Conservation (phyloP, 2,329 filamentous ascomycete species). For the Aspergillus sp. region DNA sequence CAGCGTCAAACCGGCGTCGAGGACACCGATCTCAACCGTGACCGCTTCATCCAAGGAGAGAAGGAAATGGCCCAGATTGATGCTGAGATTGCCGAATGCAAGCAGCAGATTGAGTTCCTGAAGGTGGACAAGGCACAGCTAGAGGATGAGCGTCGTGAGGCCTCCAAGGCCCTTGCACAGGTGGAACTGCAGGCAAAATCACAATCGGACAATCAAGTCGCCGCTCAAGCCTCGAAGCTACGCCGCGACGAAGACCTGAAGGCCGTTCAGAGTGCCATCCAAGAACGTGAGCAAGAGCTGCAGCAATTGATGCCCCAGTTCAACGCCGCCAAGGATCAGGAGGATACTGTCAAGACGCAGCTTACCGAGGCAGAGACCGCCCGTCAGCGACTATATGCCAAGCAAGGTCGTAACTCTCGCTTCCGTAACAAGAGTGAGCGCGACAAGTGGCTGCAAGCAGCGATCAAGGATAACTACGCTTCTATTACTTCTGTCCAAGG, state of each 20-base stretch:
- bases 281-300: slow-evolving; percentile 74
- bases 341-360: slow-evolving; percentile 68
- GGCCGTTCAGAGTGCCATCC: slow-evolving; percentile 72
- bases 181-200: slow-evolving; percentile 82
- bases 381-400: slow-evolving; percentile 79
- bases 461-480: slow-evolving; percentile 77
- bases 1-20: slow-evolving; percentile 80
- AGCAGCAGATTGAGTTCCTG: slow-evolving; percentile 80
- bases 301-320: slow-evolving; percentile 74
- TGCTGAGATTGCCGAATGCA: slow-evolving; percentile 74
- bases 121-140: slow-evolving; percentile 82
- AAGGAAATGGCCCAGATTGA: slow-evolving; percentile 76
- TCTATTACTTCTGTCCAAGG: slow-evolving; percentile 79
- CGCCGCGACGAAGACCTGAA: slow-evolving; percentile 73
- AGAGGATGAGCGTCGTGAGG: slow-evolving; percentile 85
- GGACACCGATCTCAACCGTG: slow-evolving; percentile 77
- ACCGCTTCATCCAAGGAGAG: slow-evolving; percentile 75
- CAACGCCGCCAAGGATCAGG: slow-evolving; percentile 70
- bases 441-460: slow-evolving; percentile 76
- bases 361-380: slow-evolving; percentile 75
- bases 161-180: slow-evolving; percentile 77
- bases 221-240: slow-evolving; percentile 70
- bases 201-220: slow-evolving; percentile 78
- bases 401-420: slow-evolving; percentile 84
- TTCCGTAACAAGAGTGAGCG: slow-evolving; percentile 88